phyloP scores from a whole-genome alignment of 2,329 filamentous ascomycete species.

The Curvularia hawaiiensis region DNA sequence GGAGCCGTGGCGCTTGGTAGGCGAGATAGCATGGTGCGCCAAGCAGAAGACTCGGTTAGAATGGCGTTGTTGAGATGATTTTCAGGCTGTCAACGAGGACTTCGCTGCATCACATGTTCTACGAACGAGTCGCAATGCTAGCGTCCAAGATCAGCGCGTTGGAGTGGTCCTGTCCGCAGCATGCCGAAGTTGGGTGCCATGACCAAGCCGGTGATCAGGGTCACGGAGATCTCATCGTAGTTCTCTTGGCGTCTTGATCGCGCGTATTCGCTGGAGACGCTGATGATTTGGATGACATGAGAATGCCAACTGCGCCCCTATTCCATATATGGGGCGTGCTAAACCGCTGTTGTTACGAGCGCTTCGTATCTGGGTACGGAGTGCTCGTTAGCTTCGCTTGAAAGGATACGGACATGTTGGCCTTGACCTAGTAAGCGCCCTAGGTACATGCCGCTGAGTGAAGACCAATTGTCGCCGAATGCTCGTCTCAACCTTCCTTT shows the following conservation, averaged over 20 bases:
- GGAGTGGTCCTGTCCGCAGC: background rate
- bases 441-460: constrained; percentile 1
- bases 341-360: background rate
- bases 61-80: background rate
- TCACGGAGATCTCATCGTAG: constrained; percentile 4
- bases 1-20: background rate
- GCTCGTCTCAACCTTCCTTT: constrained; percentile 1
- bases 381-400: background rate
- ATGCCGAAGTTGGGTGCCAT: constrained; percentile 1
- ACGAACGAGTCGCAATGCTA: background rate
- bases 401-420: background rate
- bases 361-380: background rate
- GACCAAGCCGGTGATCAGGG: constrained; percentile 2
- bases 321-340: background rate
- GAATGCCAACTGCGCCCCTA: background rate
- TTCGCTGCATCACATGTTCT: background rate
- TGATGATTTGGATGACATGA: background rate
- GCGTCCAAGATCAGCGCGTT: background rate
- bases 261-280: background rate
- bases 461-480: background rate
- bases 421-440: background rate
- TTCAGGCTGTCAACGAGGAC: background rate
- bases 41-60: background rate
- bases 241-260: background rate
- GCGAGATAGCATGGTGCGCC: background rate